phyloP scores from a whole-genome alignment of 1,284 basidiomycete genomes.

The Trichosporon coremiiforme region DNA sequence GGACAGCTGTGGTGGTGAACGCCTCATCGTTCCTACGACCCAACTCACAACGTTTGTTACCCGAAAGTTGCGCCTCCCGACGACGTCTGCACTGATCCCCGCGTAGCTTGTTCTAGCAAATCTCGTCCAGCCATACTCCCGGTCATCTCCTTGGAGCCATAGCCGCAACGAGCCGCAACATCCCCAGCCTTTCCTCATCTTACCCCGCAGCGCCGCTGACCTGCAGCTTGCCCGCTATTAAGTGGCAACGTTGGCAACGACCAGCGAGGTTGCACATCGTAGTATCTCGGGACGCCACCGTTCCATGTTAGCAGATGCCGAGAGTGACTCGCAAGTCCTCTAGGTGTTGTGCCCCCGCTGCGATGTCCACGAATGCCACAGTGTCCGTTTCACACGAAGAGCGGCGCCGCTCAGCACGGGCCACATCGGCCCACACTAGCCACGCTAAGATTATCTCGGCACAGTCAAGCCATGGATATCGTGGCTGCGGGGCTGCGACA shows the following conservation, averaged over 20 bases:
- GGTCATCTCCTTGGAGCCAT: background rate
- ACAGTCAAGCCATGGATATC: conserved; percentile 2
- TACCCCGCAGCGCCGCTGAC: too few species aligned
- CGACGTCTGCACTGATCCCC: background rate
- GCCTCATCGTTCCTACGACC: too few species aligned
- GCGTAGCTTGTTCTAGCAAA: background rate
- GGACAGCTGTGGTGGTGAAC: background rate
- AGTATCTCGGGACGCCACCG: background rate
- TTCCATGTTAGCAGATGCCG: conserved; percentile 6
- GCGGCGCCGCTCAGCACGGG: background rate
- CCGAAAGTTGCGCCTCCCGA: background rate
- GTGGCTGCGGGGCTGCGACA: background rate
- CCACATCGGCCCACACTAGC: background rate
- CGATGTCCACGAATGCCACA: background rate
- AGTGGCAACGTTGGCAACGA: background rate
- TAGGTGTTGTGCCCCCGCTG: too few species aligned
- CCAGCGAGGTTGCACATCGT: background rate
- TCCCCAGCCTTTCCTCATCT: too few species aligned
- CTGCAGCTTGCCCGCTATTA: background rate
- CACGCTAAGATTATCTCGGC: conserved; percentile 10
- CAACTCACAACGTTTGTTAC: background rate
- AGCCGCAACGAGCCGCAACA: too few species aligned
- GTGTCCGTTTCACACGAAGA: background rate
- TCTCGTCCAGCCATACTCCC: background rate
- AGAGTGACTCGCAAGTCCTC: background rate